Base-by-base conservation (phyloP, 2,329 filamentous ascomycete genomes). In the Diaporthe sp. region DNA sequence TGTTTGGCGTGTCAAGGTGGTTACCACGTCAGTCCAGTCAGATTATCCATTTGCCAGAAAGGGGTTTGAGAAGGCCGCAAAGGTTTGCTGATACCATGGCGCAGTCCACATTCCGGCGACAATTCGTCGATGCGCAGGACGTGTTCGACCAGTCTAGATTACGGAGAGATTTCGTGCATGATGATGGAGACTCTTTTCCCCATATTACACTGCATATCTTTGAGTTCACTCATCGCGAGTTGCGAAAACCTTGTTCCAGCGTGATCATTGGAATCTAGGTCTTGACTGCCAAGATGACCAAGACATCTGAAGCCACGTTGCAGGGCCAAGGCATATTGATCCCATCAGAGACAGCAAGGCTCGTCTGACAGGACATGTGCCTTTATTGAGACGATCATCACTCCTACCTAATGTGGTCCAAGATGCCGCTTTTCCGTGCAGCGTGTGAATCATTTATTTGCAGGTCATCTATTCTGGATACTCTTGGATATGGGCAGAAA, bases 241-340 rank as follows among this genome's bases (percentile, higher is more conserved):
- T 53, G 44, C 44, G 22, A 6, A 10, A 53, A 53, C 44, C 44
- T 66, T 51, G 44, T 37, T 37, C 22, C 19, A 35, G 1, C 10
- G 17, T 39, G 15, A 53, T 12, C 4, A 22, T 10, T 12, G 32
- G 17, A 3, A 27, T 30, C 27, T 19, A 35, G 44, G 42, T 27
- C 27, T 68, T 35, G 32, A 27, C 63, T 44, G 63, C 63, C 63
- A 68, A 68, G 63, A 53, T 39, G 15, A 68, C 63, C 63, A 68
- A 53, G 63, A 68, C n/a, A 30, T 19, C n/a, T 27, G 47, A 53
- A 68, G 63, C 15, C 30, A 68, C 63, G 44, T 68, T 53, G 13
- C 47, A 25, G 13, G 15, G 47, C 44, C 63, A 39, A 51, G 44
- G 30, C 44, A 27, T 19, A 4, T 35, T 65, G 44, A 50, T 35